A percentile compares a stretch with the other conserved stretches of the same genome.
Evolutionary conservation across 768 basidiomycete species (phyloP).

Genomic region (Termitomyces sp.): DNA sequence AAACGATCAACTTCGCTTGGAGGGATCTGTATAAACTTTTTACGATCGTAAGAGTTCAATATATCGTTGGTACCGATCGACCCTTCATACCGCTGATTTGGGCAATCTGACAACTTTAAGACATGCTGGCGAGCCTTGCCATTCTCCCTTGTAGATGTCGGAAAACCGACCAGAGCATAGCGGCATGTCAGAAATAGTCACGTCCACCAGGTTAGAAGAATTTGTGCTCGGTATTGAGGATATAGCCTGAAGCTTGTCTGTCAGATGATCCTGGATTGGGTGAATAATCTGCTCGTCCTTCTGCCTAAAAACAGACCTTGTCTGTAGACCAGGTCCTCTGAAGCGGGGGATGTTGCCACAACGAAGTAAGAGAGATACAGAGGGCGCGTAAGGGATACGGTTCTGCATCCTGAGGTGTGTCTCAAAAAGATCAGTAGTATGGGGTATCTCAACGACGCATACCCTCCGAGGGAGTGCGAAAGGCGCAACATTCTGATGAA

Average conservation of each 20-base stretch:
- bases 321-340: no score
- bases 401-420: background rate
- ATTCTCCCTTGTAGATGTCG: background rate
- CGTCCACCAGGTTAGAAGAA: background rate
- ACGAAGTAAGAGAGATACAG: background rate
- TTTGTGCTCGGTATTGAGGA: background rate
- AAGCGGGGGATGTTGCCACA: background rate
- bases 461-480: background rate
- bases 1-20: background rate
- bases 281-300: background rate
- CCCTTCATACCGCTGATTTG: background rate
- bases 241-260: no score
- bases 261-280: background rate
- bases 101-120: background rate
- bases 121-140: background rate
- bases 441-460: background rate
- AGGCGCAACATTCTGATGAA: background rate
- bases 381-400: no score
- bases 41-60: background rate
- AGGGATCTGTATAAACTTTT: background rate
- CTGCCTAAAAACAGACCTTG: background rate
- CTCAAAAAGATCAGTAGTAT: background rate
- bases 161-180: background rate
- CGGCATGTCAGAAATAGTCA: background rate
- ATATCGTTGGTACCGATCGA: background rate